These are phyloP conservation scores for Xylaria sp. DNA, from an alignment of 2,329 filamentous ascomycete species.

Conservation along the genomic window DNA sequence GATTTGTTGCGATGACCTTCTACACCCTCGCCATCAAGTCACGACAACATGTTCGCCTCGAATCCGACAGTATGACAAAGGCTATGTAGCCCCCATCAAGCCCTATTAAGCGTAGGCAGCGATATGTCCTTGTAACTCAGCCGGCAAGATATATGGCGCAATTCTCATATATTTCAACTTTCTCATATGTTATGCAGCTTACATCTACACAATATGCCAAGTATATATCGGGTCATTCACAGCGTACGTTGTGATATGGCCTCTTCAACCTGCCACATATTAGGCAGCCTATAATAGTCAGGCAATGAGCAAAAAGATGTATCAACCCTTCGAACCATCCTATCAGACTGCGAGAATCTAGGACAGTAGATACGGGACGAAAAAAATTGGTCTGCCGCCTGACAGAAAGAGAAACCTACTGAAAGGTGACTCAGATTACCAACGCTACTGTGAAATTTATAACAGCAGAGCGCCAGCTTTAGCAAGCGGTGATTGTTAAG, in stretches of 20 bases:
- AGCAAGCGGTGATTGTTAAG: constrained; percentile 44
- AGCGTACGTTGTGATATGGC: neutral
- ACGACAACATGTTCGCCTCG: neutral
- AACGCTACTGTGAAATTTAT: constrained; percentile 48
- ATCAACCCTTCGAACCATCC: constrained; percentile 86
- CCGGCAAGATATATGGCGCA: neutral
- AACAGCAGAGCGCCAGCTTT: constrained; percentile 44
- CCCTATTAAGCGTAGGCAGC: neutral
- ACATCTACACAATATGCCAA: neutral
- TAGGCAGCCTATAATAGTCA: neutral
- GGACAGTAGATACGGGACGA: constrained; percentile 90
- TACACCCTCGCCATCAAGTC: neutral
- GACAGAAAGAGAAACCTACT: constrained; percentile 46
- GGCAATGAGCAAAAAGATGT: constrained; percentile 57
- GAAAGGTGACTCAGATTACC: constrained; percentile 47
- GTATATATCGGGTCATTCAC: neutral
- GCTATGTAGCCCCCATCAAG: neutral
- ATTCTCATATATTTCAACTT: neutral
- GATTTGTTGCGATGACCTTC: neutral
- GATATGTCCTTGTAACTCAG: neutral
- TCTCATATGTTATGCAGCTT: neutral
- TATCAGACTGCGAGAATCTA: constrained; percentile 77
- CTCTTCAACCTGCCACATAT: neutral
- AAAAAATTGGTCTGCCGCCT: constrained; percentile 50
- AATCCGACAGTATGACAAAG: neutral